Conservation (phyloP, 352 stramenopile genomes). For the Phytopythium sindhum region DNA sequence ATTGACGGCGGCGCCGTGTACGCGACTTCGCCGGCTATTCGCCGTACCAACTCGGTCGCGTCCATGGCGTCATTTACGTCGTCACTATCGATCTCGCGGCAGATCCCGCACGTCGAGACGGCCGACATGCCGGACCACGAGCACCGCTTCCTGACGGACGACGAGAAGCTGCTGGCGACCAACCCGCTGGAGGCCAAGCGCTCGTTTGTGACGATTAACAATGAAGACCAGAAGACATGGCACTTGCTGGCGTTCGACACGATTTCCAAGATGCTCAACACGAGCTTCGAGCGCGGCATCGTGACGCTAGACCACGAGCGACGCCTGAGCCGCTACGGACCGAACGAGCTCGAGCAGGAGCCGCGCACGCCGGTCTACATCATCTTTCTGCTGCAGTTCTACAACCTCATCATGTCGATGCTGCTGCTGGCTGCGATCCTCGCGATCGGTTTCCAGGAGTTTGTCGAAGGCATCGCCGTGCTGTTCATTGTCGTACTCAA, state of each 20-base stretch:
- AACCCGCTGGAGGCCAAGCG: conserved; percentile 40
- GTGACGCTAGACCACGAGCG: conserved; percentile 35
- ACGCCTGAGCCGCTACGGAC: conserved; percentile 40
- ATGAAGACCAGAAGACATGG: conserved; percentile 51
- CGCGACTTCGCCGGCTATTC: neutral
- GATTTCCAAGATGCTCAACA: conserved; percentile 50
- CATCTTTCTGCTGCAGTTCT: conserved; percentile 73
- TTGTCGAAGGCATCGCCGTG: conserved; percentile 68
- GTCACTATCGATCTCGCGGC: conserved; percentile 7
- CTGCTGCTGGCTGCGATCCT: conserved; percentile 56
- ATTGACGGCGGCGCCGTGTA: conserved; percentile 11
- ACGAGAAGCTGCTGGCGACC: conserved; percentile 47
- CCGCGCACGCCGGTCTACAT: conserved; percentile 51
- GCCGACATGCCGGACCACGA: conserved; percentile 31
- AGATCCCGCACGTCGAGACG: conserved; percentile 5
- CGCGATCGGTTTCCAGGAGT: conserved; percentile 56
- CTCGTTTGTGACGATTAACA: conserved; percentile 56
- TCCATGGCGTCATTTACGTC: neutral
- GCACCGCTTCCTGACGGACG: conserved; percentile 58
- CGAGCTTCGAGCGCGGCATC: conserved; percentile 46
- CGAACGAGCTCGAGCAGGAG: conserved; percentile 66
- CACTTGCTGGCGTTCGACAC: conserved; percentile 38
- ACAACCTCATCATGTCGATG: conserved; percentile 75
- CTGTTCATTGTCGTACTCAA: conserved; percentile 67
- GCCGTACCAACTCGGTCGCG: conserved; percentile 1